Evolutionary conservation across 805 yeast genomes (phyloP).

Genomic region (Kodamaea restingae): DNA sequence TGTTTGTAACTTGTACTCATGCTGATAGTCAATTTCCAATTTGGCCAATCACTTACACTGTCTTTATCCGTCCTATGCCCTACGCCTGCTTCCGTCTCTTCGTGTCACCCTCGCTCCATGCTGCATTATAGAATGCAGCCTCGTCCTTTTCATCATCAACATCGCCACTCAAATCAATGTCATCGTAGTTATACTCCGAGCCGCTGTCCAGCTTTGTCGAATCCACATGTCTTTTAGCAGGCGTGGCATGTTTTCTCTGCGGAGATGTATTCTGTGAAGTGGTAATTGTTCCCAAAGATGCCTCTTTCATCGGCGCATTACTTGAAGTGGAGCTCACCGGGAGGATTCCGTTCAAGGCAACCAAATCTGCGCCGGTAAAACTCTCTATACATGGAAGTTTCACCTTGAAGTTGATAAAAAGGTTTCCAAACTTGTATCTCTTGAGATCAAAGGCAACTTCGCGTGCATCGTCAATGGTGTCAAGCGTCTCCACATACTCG

Average conservation of each 20-base stretch:
- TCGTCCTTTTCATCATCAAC: slow-evolving; percentile 17
- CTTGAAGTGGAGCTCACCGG: slow-evolving; percentile 17
- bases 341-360: slow-evolving; percentile 17
- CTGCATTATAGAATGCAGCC: slow-evolving; percentile 14
- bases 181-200: slow-evolving; percentile 16
- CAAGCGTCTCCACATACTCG: slow-evolving; percentile 21
- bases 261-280: slow-evolving; percentile 2
- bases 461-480: slow-evolving; percentile 12
- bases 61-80: too few species aligned
- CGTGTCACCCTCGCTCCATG: slow-evolving; percentile 13
- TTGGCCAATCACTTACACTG: too few species aligned
- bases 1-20: too few species aligned
- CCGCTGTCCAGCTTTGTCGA: slow-evolving; percentile 2
- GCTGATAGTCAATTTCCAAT: too few species aligned
- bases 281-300: slow-evolving; percentile 7
- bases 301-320: slow-evolving; percentile 15
- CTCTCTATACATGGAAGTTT: slow-evolving; percentile 28
- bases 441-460: slow-evolving; percentile 19
- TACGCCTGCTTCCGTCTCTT: slow-evolving; percentile 1
- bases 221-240: neutral
- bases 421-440: slow-evolving; percentile 29
- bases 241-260: neutral
- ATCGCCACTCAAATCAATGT: slow-evolving; percentile 17
- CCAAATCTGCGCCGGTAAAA: slow-evolving; percentile 22
- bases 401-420: slow-evolving; percentile 38